Conservation (phyloP, 305 asterid genomes). For the Rubia tinctorum region DNA sequence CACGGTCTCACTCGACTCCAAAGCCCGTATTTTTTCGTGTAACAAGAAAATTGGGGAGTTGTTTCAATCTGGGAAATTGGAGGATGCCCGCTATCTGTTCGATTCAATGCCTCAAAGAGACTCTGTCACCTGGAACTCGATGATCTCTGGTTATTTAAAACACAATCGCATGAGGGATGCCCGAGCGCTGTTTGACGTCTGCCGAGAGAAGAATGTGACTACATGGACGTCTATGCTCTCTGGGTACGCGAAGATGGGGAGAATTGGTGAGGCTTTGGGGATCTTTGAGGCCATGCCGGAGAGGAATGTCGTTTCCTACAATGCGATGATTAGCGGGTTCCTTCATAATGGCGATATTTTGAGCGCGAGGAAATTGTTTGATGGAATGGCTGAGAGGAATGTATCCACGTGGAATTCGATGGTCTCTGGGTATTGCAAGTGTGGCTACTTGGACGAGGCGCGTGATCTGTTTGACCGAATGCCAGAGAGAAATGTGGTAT, state of each 20-base stretch:
- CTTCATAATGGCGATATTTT: constrained; percentile 15
- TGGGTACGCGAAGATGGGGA: constrained; percentile 22
- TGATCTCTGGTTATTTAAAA: constrained; percentile 19
- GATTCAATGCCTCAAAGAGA: constrained; percentile 24
- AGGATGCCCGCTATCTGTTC: constrained; percentile 20
- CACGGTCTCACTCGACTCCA: background rate
- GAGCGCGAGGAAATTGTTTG: constrained; percentile 17
- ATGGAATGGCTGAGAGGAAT: constrained; percentile 20
- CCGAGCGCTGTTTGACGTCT: constrained; percentile 17
- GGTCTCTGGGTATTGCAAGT: constrained; percentile 17
- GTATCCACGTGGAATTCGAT: constrained; percentile 20
- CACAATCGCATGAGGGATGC: constrained; percentile 18
- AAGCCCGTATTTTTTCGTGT: constrained; percentile 3
- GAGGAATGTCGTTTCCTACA: constrained; percentile 21
- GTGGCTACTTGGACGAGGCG: constrained; percentile 14
- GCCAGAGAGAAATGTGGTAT: constrained; percentile 19
- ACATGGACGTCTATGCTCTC: constrained; percentile 23
- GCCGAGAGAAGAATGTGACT: constrained; percentile 17
- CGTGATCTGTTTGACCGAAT: constrained; percentile 15
- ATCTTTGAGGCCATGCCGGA: constrained; percentile 21
- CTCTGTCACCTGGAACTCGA: constrained; percentile 23
- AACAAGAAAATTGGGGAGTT: constrained; percentile 12
- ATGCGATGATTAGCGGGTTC: constrained; percentile 23
- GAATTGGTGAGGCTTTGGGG: constrained; percentile 9
- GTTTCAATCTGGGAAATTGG: background rate